Evolutionary conservation across 2,329 filamentous ascomycete species (phyloP).

Genomic region (Cladophialophora exuberans): DNA sequence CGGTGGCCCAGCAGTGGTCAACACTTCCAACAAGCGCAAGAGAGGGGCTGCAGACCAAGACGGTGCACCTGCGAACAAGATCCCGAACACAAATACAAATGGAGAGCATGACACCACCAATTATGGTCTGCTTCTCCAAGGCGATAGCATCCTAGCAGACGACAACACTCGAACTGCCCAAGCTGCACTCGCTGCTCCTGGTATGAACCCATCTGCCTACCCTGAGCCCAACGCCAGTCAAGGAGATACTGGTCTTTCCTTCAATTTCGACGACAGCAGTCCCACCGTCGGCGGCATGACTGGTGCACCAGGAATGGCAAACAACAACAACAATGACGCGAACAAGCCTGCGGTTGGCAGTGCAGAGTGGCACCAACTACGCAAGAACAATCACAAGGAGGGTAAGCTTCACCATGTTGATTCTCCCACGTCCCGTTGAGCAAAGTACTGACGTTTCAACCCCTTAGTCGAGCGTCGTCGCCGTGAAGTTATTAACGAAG

Average conservation of each 20-base stretch:
- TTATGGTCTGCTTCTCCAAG: slow-evolving; percentile 52
- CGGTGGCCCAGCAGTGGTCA: slow-evolving; percentile 1
- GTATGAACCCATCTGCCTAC: slow-evolving; percentile 47
- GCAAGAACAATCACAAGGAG: slow-evolving; percentile 98
- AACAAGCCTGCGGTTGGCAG: slow-evolving; percentile 90
- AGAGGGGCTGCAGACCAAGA: slow-evolving; percentile 28
- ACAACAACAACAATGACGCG: slow-evolving; percentile 33
- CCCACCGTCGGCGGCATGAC: slow-evolving; percentile 34
- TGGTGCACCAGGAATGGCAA: slow-evolving; percentile 40
- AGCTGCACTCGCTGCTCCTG: slow-evolving; percentile 49
- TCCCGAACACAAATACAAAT: slow-evolving; percentile 28
- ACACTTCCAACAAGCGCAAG: slow-evolving; percentile 34
- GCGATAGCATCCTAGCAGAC: slow-evolving; percentile 48
- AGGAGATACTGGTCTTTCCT: slow-evolving; percentile 31
- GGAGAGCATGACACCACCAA: slow-evolving; percentile 41
- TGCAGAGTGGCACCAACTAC: slow-evolving; percentile 96
- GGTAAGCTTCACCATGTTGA: slow-evolving; percentile 62
- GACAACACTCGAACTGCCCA: slow-evolving; percentile 52
- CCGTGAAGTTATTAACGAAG: slow-evolving; percentile 97
- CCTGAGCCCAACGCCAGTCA: slow-evolving; percentile 46
- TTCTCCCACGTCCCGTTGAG: neutral
- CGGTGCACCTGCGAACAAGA: slow-evolving; percentile 25
- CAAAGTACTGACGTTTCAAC: neutral
- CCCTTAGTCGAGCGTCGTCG: slow-evolving; percentile 85
- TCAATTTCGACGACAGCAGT: slow-evolving; percentile 25